Evolutionary conservation across 306 rosid species (phyloP).

Genomic region (Clitoria ternatea): DNA sequence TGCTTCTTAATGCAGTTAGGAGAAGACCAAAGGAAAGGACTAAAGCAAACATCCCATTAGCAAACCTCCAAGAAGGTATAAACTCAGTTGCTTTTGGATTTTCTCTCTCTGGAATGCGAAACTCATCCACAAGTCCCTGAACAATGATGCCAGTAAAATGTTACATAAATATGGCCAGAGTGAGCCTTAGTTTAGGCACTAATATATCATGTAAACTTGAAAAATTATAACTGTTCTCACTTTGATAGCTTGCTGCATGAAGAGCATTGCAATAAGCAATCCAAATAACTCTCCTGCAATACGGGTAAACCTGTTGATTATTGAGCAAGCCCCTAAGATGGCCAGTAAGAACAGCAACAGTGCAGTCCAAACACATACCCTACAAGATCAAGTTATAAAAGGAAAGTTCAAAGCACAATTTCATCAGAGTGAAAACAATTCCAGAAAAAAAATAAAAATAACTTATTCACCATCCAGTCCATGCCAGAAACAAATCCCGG

Average conservation of each 20-base stretch:
- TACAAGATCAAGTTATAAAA: conserved; percentile 26
- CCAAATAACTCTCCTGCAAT: conserved; percentile 95
- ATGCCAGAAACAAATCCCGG: conserved; percentile 69
- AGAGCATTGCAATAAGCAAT: conserved; percentile 93
- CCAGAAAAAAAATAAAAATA: not conserved
- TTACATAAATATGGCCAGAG: not conserved
- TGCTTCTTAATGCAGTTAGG: conserved; percentile 72
- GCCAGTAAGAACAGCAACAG: conserved; percentile 70
- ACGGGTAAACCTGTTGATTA: conserved; percentile 91
- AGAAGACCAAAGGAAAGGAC: conserved; percentile 98
- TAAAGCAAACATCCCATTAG: conserved; percentile 98
- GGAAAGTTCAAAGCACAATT: conserved; percentile 2
- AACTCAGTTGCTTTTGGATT: conserved; percentile 43
- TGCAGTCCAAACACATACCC: conserved; percentile 99
- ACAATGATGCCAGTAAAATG: not conserved
- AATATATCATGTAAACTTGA: not conserved
- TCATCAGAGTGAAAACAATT: not conserved
- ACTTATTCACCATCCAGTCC: conserved; percentile 74
- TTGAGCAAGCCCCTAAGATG: conserved; percentile 92
- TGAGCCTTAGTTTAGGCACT: not conserved
- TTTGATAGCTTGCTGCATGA: conserved; percentile 93
- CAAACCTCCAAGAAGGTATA: conserved; percentile 86
- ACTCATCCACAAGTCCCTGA: conserved; percentile 90
- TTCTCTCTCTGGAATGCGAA: conserved; percentile 64
- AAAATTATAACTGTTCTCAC: conserved; percentile 49